Conservation (phyloP, 164 flowering plant species). For the Hamamelis virginiana region DNA sequence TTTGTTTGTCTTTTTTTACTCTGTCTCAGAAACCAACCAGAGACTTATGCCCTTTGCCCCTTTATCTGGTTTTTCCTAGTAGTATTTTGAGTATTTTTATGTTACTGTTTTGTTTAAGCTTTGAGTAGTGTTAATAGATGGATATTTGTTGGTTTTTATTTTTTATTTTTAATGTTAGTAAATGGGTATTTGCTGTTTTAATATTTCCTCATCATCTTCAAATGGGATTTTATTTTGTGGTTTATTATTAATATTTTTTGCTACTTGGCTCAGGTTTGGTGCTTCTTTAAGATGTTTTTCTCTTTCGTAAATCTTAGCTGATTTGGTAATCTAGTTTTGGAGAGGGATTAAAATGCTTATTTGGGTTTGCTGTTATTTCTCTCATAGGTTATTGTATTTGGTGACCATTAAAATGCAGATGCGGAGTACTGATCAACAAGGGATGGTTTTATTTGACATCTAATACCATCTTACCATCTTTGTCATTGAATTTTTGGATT, state of each 20-base stretch:
- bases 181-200: constrained; percentile 13
- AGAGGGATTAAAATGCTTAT: background rate
- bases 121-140: background rate
- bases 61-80: background rate
- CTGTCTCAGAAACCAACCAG: too few relatives aligned
- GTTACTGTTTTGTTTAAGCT: background rate
- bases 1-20: too few relatives aligned
- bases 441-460: too few relatives aligned
- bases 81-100: background rate
- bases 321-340: background rate
- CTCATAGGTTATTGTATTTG: background rate
- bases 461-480: too few relatives aligned
- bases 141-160: too few relatives aligned
- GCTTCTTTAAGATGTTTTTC: background rate
- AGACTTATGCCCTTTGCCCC: background rate
- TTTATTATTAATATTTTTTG: background rate
- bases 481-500: too few relatives aligned
- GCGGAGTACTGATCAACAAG: too few relatives aligned
- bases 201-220: background rate
- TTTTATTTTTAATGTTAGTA: background rate
- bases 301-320: background rate
- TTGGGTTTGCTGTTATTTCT: background rate
- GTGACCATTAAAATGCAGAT: background rate
- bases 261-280: constrained; percentile 3
- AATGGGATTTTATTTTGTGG: background rate